These are phyloP conservation scores for Leishmania guyanensis DNA, from an alignment of 208 protist species.

Conservation along the genomic window DNA sequence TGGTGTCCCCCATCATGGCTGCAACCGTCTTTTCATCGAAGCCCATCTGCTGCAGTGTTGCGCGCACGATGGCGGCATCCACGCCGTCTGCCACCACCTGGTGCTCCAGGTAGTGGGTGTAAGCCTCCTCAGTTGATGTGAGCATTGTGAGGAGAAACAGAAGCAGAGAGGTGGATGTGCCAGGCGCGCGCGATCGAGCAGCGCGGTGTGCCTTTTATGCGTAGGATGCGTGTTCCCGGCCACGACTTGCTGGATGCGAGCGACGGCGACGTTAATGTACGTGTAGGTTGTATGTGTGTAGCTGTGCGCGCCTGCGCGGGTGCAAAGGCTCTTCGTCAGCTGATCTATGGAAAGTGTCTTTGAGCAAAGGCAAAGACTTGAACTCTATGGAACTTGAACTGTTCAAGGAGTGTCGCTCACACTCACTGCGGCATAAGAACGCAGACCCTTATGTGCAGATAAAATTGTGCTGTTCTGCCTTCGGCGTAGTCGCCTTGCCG, in stretches of 20 bases:
- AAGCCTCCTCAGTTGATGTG: constrained; percentile 46
- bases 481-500: not conserved
- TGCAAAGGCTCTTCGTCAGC: not conserved
- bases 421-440: not conserved
- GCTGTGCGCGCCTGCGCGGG: not conserved
- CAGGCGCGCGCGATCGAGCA: not conserved
- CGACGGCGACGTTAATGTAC: not conserved
- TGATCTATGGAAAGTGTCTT: not conserved
- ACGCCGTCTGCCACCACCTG: constrained; percentile 29
- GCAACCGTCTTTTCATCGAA: constrained; percentile 39
- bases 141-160: constrained; percentile 30
- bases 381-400: not conserved
- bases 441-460: not conserved
- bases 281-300: not conserved
- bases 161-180: not conserved
- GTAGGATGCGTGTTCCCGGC: not conserved
- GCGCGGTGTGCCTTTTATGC: not conserved
- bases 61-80: constrained; percentile 50
- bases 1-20: constrained; percentile 53
- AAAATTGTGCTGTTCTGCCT: not conserved
- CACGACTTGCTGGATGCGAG: not conserved
- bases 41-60: constrained; percentile 53
- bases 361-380: not conserved
- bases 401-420: not conserved
- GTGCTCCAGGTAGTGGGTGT: constrained; percentile 54